These are phyloP conservation scores for Prunella vulgaris DNA, from an alignment of 257 asterid species.

Conservation along the genomic window DNA sequence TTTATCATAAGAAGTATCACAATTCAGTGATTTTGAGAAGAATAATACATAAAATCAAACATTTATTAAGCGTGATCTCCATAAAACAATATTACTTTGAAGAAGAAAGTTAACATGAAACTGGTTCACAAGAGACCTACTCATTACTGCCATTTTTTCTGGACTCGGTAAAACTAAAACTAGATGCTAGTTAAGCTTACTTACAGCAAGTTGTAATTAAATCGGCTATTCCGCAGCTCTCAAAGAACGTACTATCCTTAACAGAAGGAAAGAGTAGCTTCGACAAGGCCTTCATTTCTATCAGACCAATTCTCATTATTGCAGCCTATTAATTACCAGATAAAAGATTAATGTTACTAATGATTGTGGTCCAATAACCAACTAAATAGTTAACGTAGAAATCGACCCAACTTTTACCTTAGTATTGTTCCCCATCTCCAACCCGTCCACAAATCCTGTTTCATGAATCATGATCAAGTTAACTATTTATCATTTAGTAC, in stretches of 20 bases:
- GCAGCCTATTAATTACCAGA: slow-evolving; percentile 53
- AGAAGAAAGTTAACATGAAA: no score
- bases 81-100: no score
- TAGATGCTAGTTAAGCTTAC: slow-evolving; percentile 20
- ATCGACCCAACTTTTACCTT: slow-evolving; percentile 40
- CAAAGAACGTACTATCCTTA: slow-evolving; percentile 77
- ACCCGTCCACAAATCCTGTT: slow-evolving; percentile 69
- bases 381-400: neutral
- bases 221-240: slow-evolving; percentile 89
- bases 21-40: no score
- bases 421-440: slow-evolving; percentile 87
- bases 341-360: neutral
- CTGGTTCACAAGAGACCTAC: no score
- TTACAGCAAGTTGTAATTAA: slow-evolving; percentile 84
- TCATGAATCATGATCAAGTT: neutral
- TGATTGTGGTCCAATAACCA: neutral
- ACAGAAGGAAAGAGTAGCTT: slow-evolving; percentile 77
- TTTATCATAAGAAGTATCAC: no score
- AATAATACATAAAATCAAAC: no score
- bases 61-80: no score
- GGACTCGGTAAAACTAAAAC: neutral
- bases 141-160: neutral
- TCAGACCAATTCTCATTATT: slow-evolving; percentile 79
- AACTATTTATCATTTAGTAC: neutral
- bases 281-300: slow-evolving; percentile 82